Evolutionary conservation across 2,329 filamentous ascomycete species (phyloP).

Genomic region (Penicillium sp.): DNA sequence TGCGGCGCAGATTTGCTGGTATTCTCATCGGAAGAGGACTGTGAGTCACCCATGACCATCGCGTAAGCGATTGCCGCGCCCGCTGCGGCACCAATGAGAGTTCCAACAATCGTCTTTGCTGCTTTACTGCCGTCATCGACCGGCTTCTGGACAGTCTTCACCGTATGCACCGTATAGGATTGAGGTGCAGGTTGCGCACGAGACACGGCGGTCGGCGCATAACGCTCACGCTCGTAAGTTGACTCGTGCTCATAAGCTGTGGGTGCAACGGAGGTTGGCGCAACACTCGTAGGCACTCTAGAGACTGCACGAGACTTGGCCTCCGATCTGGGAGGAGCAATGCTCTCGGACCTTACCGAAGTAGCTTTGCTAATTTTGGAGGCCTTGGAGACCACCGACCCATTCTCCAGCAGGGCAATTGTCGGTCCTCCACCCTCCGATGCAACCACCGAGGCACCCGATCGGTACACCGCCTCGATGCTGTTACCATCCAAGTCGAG

Average conservation of each 20-base stretch:
- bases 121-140: slow-evolving; percentile 45
- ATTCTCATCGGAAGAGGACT: slow-evolving; percentile 20
- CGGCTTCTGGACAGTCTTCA: slow-evolving; percentile 27
- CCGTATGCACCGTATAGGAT: slow-evolving; percentile 26
- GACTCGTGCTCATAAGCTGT: slow-evolving; percentile 22
- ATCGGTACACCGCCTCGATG: slow-evolving; percentile 71
- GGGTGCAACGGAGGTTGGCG: slow-evolving; percentile 8
- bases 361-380: slow-evolving; percentile 33
- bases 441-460: slow-evolving; percentile 27
- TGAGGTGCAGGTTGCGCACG: slow-evolving; percentile 24
- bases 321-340: slow-evolving; percentile 30
- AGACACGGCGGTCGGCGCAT: slow-evolving; percentile 22
- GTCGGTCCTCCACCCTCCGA: slow-evolving; percentile 33
- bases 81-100: slow-evolving; percentile 75
- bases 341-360: slow-evolving; percentile 28
- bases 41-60: slow-evolving; percentile 62
- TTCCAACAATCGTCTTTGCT: slow-evolving; percentile 69
- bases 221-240: background rate
- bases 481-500: slow-evolving; percentile 82
- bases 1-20: slow-evolving; percentile 22
- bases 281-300: slow-evolving; percentile 9
- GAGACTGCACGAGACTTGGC: slow-evolving; percentile 30
- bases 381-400: slow-evolving; percentile 38
- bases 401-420: slow-evolving; percentile 39
- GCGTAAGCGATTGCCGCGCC: slow-evolving; percentile 76